Base-by-base conservation (phyloP, 306 rosid species). In the Dicorynia guianensis region DNA sequence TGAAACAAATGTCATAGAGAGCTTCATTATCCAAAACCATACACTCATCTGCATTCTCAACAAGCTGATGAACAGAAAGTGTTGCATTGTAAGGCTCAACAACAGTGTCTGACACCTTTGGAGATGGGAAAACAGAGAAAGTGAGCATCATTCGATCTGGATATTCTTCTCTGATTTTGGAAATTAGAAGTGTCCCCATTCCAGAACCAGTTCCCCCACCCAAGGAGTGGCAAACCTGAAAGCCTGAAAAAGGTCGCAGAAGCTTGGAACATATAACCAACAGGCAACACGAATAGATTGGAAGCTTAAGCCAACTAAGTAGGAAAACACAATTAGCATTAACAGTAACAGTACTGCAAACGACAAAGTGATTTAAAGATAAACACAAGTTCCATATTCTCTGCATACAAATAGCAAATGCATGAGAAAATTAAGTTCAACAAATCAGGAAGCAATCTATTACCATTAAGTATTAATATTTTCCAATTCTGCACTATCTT, bases 21-120 rank as follows among this genome's bases (percentile, higher is more conserved):
- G 93, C 93, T 77, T 89, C 90, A 1, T 89, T 89, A 33, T 89
- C 90, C 54, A 89, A 74, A 44, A 89, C 93, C 90, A 89, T 89
- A 57, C 93, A 89, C 25, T 84, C 90, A 49, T 89, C 90, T 0
- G 89, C 93, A 43, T 86, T 89, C 81, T 89, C 93, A 15, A 89
- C 89, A 4, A 86, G 89, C 75, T 89, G 87, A 66, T 89, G 90
- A 34, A 89, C 90, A 0, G 87, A 89, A 2, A 89, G 90, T 0
- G 93, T 89, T 1, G 93, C 89, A 0, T 86, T 89, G 71, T 88
- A 85, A 20, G 90, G 93, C 52, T 88, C 93, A 47, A 88, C 90
- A n/a, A 88, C 90, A 3, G 87, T 88, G 72, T 88, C 90, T 3
- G 87, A 88, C 0, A 88, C 90, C 80, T 88, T 88, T 0, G 90